Conservation (phyloP, 2,329 filamentous ascomycete species). For the Parafenestella ontariensis region DNA sequence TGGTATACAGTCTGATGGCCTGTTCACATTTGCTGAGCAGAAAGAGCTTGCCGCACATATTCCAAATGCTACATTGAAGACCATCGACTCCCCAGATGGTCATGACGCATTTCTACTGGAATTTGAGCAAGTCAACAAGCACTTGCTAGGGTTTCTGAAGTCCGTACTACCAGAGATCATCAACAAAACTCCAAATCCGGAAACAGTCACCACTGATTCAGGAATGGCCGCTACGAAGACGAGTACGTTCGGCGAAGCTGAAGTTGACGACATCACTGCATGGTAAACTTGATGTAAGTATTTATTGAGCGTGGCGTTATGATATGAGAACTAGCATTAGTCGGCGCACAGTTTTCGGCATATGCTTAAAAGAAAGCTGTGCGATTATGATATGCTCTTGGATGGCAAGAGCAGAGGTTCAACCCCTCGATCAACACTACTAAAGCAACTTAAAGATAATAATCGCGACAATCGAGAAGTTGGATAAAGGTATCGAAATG, state of each 20-base stretch:
- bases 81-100: constrained; percentile 91
- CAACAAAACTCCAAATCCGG: constrained; percentile 58
- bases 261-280: constrained; percentile 94
- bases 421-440: constrained; percentile 33
- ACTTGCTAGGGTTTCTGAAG: constrained; percentile 83
- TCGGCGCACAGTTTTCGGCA: constrained; percentile 43
- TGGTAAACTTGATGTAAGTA: constrained; percentile 66
- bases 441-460: not conserved
- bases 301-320: constrained; percentile 38
- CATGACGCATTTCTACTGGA: constrained; percentile 96
- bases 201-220: constrained; percentile 45
- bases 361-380: constrained; percentile 49
- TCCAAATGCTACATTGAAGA: constrained; percentile 76
- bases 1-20: constrained; percentile 92
- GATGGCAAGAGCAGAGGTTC: constrained; percentile 39
- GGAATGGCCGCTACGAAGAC: constrained; percentile 74
- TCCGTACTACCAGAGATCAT: constrained; percentile 90
- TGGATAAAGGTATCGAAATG: not conserved
- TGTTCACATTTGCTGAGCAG: constrained; percentile 98
- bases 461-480: not conserved
- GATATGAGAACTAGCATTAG: constrained; percentile 15
- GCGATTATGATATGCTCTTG: constrained; percentile 29
- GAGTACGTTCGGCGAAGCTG: constrained; percentile 93
- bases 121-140: constrained; percentile 94
- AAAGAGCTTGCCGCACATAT: constrained; percentile 87